Conservation (phyloP, 2,329 filamentous ascomycete genomes). For the Fonsecaea pedrosoi region DNA sequence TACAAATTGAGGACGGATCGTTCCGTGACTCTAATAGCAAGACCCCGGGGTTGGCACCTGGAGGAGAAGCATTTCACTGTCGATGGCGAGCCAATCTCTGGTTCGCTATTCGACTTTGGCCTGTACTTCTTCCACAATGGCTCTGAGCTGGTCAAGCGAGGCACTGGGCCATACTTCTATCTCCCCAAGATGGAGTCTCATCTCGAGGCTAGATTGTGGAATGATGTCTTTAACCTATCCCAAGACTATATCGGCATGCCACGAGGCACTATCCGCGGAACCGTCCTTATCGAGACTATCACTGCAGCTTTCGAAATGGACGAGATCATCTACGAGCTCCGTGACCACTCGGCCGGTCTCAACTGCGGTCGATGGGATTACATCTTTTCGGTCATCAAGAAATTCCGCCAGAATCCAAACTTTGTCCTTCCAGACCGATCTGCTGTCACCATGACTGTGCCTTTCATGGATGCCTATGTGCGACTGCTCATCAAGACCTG, state of each 20-base stretch:
- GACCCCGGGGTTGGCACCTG: conserved; percentile 95
- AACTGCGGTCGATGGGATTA: conserved; percentile 99
- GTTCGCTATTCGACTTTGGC: conserved; percentile 93
- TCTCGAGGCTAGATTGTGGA: conserved; percentile 96
- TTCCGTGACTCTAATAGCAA: conserved; percentile 89
- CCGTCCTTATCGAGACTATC: conserved; percentile 97
- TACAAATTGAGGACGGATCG: conserved; percentile 97
- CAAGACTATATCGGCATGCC: conserved; percentile 92
- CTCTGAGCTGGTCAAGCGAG: conserved; percentile 80
- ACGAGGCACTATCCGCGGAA: conserved; percentile 90
- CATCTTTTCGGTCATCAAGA: conserved; percentile 99
- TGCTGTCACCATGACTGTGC: conserved; percentile 93
- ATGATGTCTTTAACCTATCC: conserved; percentile 93
- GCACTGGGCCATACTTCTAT: conserved; percentile 95
- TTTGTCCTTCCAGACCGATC: conserved; percentile 93
- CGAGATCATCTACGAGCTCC: conserved; percentile 99
- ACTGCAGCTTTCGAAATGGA: conserved; percentile 99
- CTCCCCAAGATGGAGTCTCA: conserved; percentile 98
- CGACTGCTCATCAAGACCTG: conserved; percentile 98
- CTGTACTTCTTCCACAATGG: conserved; percentile 99
- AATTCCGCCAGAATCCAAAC: conserved; percentile 92
- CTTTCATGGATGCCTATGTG: conserved; percentile 98
- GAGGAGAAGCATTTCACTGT: conserved; percentile 98
- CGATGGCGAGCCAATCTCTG: conserved; percentile 93
- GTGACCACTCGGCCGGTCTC: conserved; percentile 92